Evolutionary conservation across 371 early-diverging fungal genomes (phyloP), one percentile per base, ranked within the genome.

Genomic region (Mortierella polycephala): DNA sequence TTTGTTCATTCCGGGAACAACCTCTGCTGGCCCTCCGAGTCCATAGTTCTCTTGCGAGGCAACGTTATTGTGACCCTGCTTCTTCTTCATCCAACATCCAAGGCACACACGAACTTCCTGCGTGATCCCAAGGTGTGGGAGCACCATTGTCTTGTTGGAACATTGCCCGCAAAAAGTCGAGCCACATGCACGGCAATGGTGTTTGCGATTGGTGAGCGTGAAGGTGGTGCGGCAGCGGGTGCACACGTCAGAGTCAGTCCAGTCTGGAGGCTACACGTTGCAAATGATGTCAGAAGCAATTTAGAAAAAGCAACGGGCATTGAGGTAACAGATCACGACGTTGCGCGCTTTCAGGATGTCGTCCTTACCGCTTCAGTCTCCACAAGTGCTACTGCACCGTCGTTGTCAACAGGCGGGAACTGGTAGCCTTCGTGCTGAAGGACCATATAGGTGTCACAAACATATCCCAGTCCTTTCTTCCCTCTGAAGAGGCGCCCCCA

Each of bases 151-250:
- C 77, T 95, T 95, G 40, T 94, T 90, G 7, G 97, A 96, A 77
- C 98, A 98, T 50, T 91, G 87, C 41, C 93, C 90, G 81, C 97
- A 97, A 71, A 93, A 98, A 7, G 95, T 95, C 47, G 91, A 85
- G 10, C 98, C 98, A 81, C 98, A 98, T 71, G 96, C 94, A 76
- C 98, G 90, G 74, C 98, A 98, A 81, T 98, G 98, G 83, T 98
- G 98, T 86, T 98, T 97, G 64, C 98, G 89, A 82, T 95, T 97
- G 53, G 96, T 94, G 10, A 95, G 83, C 0, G 97, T 97, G 72
- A 98, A 98, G 12, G 84, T 62, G 2, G 94, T 91, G 62, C 98
- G 85, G 77, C 98, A 98, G 42, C 98, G 89, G 84, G 92, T 94
- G 81, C 98, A 98, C 11, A 92, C 90, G 66, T 94, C 93, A 51